These are phyloP conservation scores for Venturia oleaginea DNA, from an alignment of 2,329 filamentous ascomycete species.

Conservation along the genomic window DNA sequence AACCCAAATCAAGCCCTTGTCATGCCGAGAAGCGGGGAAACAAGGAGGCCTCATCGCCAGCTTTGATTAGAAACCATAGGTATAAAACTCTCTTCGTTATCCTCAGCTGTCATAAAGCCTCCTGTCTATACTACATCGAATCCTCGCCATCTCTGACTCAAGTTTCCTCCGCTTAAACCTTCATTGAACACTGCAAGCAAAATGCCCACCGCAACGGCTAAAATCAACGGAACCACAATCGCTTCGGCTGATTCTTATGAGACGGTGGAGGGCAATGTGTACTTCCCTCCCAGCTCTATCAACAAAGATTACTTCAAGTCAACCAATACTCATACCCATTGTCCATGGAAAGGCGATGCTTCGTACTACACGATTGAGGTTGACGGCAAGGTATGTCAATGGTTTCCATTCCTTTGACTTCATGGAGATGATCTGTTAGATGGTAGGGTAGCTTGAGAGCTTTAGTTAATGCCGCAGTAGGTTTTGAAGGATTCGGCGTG, in stretches of 20 bases:
- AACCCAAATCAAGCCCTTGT: neutral
- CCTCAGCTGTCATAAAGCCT: too few species aligned
- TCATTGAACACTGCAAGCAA: neutral
- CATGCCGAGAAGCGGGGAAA: neutral
- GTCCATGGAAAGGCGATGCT: conserved; percentile 50
- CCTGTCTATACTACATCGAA: too few species aligned
- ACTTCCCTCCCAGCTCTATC: conserved; percentile 22
- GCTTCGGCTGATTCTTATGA: conserved; percentile 44
- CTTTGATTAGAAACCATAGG: neutral
- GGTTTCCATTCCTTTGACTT: neutral
- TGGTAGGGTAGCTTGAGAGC: too few species aligned
- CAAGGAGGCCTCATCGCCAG: neutral
- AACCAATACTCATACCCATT: conserved; percentile 41
- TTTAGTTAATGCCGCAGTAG: too few species aligned
- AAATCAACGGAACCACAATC: conserved; percentile 40
- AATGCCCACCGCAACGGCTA: conserved; percentile 33
- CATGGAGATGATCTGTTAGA: too few species aligned
- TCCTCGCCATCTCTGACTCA: too few species aligned
- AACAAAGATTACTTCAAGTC: conserved; percentile 34
- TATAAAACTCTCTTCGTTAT: too few species aligned
- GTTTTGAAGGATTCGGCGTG: conserved; percentile 45
- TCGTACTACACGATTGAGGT: conserved; percentile 47
- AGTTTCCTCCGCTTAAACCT: neutral
- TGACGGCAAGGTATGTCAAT: conserved; percentile 32
- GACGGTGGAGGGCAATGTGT: conserved; percentile 41